Conservation (phyloP, 2,329 filamentous ascomycete species). For the Venturia aucupariae region DNA sequence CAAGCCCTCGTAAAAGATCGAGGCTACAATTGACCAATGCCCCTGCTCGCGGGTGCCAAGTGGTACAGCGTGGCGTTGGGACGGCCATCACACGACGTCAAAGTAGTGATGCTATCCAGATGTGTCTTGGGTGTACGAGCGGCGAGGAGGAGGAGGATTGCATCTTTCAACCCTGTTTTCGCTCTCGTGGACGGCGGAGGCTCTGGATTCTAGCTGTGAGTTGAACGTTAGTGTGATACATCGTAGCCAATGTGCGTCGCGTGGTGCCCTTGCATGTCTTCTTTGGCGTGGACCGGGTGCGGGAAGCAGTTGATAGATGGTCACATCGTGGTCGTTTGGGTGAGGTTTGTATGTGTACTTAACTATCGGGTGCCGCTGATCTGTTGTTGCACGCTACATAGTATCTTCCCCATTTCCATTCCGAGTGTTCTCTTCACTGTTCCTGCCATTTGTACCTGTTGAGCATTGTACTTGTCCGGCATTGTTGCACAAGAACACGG, state of each 20-base stretch:
- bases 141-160: background rate
- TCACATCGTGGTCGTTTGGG: background rate
- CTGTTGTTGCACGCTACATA: background rate
- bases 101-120: background rate
- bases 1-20: background rate
- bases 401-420: background rate
- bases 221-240: background rate
- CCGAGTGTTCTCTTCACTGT: background rate
- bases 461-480: background rate
- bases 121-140: too few relatives aligned
- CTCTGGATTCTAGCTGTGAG: background rate
- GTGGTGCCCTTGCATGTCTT: background rate
- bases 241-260: background rate
- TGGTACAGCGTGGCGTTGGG: background rate
- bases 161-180: background rate
- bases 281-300: background rate
- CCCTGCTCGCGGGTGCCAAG: background rate
- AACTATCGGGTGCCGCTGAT: background rate
- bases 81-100: conserved; percentile 4
- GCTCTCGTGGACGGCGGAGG: background rate
- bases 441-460: background rate
- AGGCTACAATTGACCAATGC: background rate
- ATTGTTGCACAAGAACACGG: background rate
- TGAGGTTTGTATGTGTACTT: background rate
- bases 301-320: background rate